Base-by-base conservation (phyloP, 768 basidiomycete species). In the Hygrocybe punicea region DNA sequence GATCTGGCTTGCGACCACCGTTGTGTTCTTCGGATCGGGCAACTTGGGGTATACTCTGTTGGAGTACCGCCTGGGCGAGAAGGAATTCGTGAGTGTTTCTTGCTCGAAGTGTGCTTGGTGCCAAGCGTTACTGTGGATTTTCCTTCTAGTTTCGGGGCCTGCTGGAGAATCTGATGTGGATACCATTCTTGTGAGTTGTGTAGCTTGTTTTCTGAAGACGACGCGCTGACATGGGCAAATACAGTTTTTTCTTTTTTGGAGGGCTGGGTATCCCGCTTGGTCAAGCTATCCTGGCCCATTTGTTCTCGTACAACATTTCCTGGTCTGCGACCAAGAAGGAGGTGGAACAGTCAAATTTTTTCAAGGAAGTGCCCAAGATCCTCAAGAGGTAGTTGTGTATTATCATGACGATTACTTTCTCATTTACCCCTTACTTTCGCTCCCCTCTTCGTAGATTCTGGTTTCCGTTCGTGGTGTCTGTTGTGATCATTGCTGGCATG, bases 361-460 rank as follows among this genome's bases (percentile, higher is more conserved):
- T 91, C 78, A 85, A 88, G 65, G 93, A 95, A 70, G 85, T 94
- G 24, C 93, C 93, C 0, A 85, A 86, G 63, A 92, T 95, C 65
- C 73, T 83, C 21, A 84, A 81, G 64, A 79, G 91, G 67, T 90
- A 79, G 69, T 39, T 48, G 17, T 51, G 49, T 51, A 16, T 25
- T 46, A 3, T 14, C 33, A 19, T 14, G n/a, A 24, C 60, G 74
- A 52, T 74, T 72, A 14, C 68, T 72, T 8, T 29, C 29, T 29
- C 29, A 29, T 4, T 29, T 29, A 29, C 8, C 8, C 4, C 4
- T 29, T 4, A 29, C 4, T 4, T 29, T 29, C 8, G 29, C 29
- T 8, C 4, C 29, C 4, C 52, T 45, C 71, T 10, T 69, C 19
- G 76, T 60, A 73, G 83, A 25, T 75, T 90, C 60, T 86, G 86